These are phyloP conservation scores for Conoideocrella luteorostrata DNA, from an alignment of 2,329 filamentous ascomycete genomes.

Conservation along the genomic window DNA sequence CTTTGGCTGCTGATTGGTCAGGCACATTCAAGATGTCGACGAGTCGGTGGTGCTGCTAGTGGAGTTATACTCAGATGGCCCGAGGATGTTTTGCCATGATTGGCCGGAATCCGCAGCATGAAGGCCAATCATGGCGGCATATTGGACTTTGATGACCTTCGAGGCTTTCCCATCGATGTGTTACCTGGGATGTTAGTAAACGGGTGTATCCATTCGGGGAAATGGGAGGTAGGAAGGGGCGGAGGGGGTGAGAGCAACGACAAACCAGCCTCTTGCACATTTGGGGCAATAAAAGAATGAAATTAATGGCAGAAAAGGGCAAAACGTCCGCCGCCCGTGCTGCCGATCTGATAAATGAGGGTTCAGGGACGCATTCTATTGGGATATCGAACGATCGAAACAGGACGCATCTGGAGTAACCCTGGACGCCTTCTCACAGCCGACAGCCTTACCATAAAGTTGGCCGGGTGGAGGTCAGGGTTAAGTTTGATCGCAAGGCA, in stretches of 20 bases:
- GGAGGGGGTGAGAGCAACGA: neutral
- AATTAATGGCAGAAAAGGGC: slow-evolving; percentile 4
- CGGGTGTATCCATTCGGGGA: too few species aligned
- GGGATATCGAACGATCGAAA: neutral
- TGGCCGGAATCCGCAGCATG: slow-evolving; percentile 9
- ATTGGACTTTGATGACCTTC: neutral
- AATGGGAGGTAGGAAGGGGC: neutral
- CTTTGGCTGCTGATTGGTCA: slow-evolving; percentile 24
- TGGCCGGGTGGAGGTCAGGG: neutral
- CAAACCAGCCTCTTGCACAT: too few species aligned
- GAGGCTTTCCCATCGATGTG: neutral
- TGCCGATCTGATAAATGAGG: neutral
- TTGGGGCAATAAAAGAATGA: neutral
- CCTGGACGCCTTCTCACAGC: neutral
- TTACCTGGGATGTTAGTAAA: too few species aligned
- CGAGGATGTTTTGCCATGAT: slow-evolving; percentile 9
- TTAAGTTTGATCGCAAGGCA: neutral
- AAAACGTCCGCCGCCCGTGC: slow-evolving; percentile 3
- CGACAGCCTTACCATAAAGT: neutral
- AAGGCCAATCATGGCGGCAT: slow-evolving; percentile 10
- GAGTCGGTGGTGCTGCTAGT: slow-evolving; percentile 17
- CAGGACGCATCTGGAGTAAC: neutral
- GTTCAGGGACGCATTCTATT: neutral
- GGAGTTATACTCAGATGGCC: slow-evolving; percentile 11
- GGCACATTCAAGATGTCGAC: slow-evolving; percentile 1